Evolutionary conservation across 1,284 basidiomycete genomes (phyloP).

Genomic region (Tremellales sp.): DNA sequence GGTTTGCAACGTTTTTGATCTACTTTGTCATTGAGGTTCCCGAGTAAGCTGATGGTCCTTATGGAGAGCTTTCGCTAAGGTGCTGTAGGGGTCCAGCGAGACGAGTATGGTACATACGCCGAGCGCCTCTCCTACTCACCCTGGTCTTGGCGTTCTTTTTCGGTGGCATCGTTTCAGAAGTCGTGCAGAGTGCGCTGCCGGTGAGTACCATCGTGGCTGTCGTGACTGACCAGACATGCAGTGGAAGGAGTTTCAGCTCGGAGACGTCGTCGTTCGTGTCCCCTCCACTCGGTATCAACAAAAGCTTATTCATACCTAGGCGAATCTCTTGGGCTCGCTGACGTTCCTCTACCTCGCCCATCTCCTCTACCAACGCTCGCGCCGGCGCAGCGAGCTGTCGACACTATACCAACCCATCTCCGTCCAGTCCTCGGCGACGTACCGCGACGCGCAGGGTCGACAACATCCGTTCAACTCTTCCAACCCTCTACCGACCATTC

Average conservation of each 20-base stretch:
- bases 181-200: slow-evolving; percentile 44
- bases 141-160: slow-evolving; percentile 38
- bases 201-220: slow-evolving; percentile 23
- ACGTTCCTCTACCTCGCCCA: slow-evolving; percentile 44
- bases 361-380: slow-evolving; percentile 25
- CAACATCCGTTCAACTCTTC: slow-evolving; percentile 28
- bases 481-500: too few relatives aligned
- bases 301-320: slow-evolving; percentile 12
- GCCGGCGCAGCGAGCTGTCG: slow-evolving; percentile 33
- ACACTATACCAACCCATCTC: slow-evolving; percentile 45
- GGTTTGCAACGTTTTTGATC: slow-evolving; percentile 45
- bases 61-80: slow-evolving; percentile 2
- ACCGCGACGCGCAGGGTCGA: slow-evolving; percentile 43
- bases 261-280: slow-evolving; percentile 41
- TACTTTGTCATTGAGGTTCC: slow-evolving; percentile 48
- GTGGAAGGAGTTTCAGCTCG: slow-evolving; percentile 46
- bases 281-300: neutral
- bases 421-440: slow-evolving; percentile 18
- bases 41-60: slow-evolving; percentile 29
- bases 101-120: slow-evolving; percentile 46
- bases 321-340: slow-evolving; percentile 44
- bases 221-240: slow-evolving; percentile 9
- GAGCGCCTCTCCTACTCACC: slow-evolving; percentile 43
- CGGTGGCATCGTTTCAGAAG: slow-evolving; percentile 44
- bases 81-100: slow-evolving; percentile 31